Conservation (phyloP, 225 moss, liverwort and hornwort species). For the Ulota crispa region DNA sequence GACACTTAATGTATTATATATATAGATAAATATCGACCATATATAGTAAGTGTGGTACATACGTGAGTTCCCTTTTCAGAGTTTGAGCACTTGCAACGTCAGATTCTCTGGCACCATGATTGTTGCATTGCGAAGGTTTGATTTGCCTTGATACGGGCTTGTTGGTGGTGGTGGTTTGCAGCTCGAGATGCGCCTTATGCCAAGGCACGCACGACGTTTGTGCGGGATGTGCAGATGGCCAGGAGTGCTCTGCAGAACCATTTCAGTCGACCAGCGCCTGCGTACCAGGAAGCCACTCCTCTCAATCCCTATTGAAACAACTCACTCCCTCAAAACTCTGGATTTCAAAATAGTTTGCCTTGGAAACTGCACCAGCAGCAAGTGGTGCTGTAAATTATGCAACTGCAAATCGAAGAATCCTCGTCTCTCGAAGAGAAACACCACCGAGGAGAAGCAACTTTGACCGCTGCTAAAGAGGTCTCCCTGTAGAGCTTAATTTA, state of each 20-base stretch:
- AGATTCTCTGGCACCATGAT: neutral
- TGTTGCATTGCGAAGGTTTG: neutral
- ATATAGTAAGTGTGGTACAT: no score
- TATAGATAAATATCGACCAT: no score
- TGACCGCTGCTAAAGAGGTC: neutral
- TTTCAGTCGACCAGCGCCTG: conserved; percentile 46
- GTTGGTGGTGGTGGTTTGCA: conserved; percentile 18
- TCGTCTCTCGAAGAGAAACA: conserved; percentile 15
- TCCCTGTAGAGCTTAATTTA: neutral
- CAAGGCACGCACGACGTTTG: conserved; percentile 57
- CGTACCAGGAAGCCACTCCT: conserved; percentile 41
- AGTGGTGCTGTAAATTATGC: conserved; percentile 31
- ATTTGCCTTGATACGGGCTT: neutral
- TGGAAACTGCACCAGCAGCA: no score
- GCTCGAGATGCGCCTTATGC: conserved; percentile 60
- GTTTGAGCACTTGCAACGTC: neutral
- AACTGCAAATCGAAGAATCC: neutral
- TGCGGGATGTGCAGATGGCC: conserved; percentile 60
- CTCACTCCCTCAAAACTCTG: neutral
- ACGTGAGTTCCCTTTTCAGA: no score
- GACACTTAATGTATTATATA: no score
- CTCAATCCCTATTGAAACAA: conserved; percentile 38
- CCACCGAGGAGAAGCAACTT: neutral
- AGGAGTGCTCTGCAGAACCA: conserved; percentile 41
- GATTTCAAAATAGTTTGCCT: neutral